Evolutionary conservation across 306 rosid genomes (phyloP), one percentile per base, ranked within the genome.

Genomic region (Trifolium dubium): DNA sequence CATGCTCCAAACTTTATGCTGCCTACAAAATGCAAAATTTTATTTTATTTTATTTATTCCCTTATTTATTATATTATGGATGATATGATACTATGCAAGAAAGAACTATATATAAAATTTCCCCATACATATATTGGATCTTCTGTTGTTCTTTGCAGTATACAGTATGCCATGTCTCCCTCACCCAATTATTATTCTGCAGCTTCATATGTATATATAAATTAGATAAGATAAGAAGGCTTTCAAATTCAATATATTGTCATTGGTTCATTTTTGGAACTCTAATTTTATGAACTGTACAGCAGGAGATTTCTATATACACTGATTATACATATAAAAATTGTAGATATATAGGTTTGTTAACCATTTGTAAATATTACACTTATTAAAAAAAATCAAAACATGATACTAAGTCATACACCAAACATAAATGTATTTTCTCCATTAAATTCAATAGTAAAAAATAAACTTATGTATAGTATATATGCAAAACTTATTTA

Each of bases 41-140:
- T 4, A 46, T 46, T 46, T 46, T 23, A 35, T 35, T 44, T 44
- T 7, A 8, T 5, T 55, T 55, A 12, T 54, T 72, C 23, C 23
- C 23, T 23, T 23, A 23, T 23, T 1, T 41, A 3, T 35, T 43
- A 43, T 17, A 51, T 17, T 51, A 51, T 5, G 12, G 51, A 46
- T 3, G 51, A 14, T 46, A 18, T 2, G 49, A 11, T 43, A 0
- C 49, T 43, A 35, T 43, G 49, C 49, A 43, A 43, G 29, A 71
- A 66, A 81, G 81, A 83, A 85, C 81, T 71, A 80, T 47, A 17
- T 51, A 51, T 6, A 51, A 4, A 77, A 83, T 82, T 80, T 75
- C 79, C 78, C 84, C 19, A 31, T 71, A 47, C 88, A 55, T 55
- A 55, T 23, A 85, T 83, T 81, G 89, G 88, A 89, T 86, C 86